phyloP scores from a whole-genome alignment of 192 early-diverging fungal genomes.

The Coemansia javaensis region DNA sequence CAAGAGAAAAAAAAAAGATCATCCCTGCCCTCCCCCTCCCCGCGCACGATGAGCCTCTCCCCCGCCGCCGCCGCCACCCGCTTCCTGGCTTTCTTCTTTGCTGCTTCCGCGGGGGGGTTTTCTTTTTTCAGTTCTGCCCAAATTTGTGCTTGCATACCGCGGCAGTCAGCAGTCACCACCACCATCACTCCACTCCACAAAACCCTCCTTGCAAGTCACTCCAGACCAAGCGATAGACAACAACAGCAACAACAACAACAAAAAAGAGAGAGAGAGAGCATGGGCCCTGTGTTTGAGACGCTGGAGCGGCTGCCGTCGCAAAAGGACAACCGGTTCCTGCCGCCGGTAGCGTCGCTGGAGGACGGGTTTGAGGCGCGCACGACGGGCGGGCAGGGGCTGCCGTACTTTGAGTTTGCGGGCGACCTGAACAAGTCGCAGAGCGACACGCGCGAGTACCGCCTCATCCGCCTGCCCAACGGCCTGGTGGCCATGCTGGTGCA shows the following conservation, averaged over 20 bases:
- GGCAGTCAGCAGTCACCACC: too few species aligned
- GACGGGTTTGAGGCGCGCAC: constrained; percentile 23
- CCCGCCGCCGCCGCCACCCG: too few species aligned
- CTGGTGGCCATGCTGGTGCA: constrained; percentile 62
- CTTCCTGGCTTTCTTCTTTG: too few species aligned
- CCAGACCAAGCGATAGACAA: too few species aligned
- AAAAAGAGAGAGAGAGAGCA: background rate
- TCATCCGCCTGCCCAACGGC: constrained; percentile 57
- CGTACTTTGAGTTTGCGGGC: constrained; percentile 30
- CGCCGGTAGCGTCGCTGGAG: constrained; percentile 24
- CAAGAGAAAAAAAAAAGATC: too few species aligned
- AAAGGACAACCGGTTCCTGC: constrained; percentile 25
- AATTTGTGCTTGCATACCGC: too few species aligned
- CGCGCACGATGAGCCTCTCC: too few species aligned
- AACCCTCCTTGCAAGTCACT: background rate
- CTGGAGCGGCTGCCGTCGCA: constrained; percentile 17
- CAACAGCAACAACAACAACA: background rate
- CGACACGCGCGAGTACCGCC: constrained; percentile 61
- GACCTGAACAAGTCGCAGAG: constrained; percentile 55
- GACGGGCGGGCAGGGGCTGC: constrained; percentile 3
- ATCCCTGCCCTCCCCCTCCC: too few species aligned
- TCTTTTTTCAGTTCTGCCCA: too few species aligned
- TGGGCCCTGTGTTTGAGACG: constrained; percentile 37
- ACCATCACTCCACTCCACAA: too few species aligned
- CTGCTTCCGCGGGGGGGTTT: too few species aligned